Percentiles rank a stretch among this genome's conserved stretches.
These are phyloP conservation scores for Gnaphalium uliginosum DNA, from an alignment of 129 eudicot genomes.

Conservation along the genomic window DNA sequence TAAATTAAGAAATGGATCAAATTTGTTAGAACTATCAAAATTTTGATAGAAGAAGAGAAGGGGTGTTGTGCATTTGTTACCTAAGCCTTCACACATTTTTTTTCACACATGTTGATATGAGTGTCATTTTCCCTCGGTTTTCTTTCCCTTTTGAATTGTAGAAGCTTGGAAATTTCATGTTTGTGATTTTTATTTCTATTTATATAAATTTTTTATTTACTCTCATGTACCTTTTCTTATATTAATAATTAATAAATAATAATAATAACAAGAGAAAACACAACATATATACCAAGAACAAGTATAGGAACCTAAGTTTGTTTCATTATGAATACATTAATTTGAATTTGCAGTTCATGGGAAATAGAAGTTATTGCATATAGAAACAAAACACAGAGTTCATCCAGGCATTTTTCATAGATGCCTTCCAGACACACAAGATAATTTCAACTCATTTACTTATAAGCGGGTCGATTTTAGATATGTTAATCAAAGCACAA, in stretches of 20 bases:
- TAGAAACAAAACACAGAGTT: no score
- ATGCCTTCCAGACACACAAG: no score
- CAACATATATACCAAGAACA: background rate
- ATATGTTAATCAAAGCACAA: no score
- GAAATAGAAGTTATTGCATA: no score
- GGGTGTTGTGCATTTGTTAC: conserved; percentile 34
- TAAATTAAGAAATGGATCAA: background rate
- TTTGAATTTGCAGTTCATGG: background rate
- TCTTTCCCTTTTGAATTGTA: conserved; percentile 9
- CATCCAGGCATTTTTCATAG: no score
- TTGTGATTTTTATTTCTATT: background rate
- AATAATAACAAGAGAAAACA: background rate
- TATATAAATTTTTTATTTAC: background rate
- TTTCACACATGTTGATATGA: background rate
- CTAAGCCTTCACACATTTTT: conserved; percentile 35
- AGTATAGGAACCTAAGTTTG: background rate
- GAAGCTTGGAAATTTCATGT: background rate
- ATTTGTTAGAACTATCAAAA: background rate
- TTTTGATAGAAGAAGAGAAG: conserved; percentile 17
- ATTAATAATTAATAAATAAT: no score
- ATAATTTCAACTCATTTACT: no score
- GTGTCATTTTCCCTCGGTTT: conserved; percentile 33
- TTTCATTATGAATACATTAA: background rate
- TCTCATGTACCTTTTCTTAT: no score
- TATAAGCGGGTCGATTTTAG: no score